A percentile compares a stretch with the other conserved stretches of the same genome.
phyloP scores from a whole-genome alignment of 2,329 filamentous ascomycete genomes.

The Xylariaceae sp. region DNA sequence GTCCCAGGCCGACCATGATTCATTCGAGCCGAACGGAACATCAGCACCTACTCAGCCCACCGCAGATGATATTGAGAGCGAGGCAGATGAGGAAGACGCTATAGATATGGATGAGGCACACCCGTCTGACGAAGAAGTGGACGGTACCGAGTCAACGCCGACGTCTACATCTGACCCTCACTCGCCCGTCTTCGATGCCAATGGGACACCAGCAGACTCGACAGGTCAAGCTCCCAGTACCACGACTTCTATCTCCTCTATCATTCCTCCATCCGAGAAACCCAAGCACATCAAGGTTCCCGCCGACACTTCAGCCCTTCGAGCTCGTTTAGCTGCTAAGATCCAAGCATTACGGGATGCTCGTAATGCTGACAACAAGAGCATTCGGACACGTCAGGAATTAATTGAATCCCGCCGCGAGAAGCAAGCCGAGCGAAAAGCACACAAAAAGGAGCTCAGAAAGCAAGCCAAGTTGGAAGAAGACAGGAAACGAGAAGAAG shows the following conservation, averaged over 20 bases:
- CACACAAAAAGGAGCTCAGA: slow-evolving; percentile 82
- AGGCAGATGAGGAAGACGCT: slow-evolving; percentile 5
- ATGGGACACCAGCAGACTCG: slow-evolving; percentile 36
- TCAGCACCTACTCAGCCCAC: slow-evolving; percentile 22
- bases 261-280: slow-evolving; percentile 55
- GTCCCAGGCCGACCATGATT: slow-evolving; percentile 9
- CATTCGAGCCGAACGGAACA: slow-evolving; percentile 8
- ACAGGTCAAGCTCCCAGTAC: slow-evolving; percentile 47
- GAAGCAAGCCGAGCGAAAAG: slow-evolving; percentile 82
- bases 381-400: slow-evolving; percentile 82
- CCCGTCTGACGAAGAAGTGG: slow-evolving; percentile 42
- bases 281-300: slow-evolving; percentile 65
- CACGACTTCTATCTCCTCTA: slow-evolving; percentile 67
- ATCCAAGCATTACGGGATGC: slow-evolving; percentile 81
- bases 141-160: slow-evolving; percentile 23
- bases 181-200: slow-evolving; percentile 59
- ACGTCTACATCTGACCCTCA: slow-evolving; percentile 46
- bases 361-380: slow-evolving; percentile 82
- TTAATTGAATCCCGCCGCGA: slow-evolving; percentile 83
- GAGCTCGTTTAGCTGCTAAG: slow-evolving; percentile 72
- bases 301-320: slow-evolving; percentile 68
- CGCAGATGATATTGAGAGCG: slow-evolving; percentile 22
- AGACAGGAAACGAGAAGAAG: slow-evolving; percentile 60
- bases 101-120: slow-evolving; percentile 27
- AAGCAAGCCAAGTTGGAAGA: slow-evolving; percentile 76